Evolutionary conservation across 2,329 filamentous ascomycete genomes (phyloP).

Genomic region (Colletotrichum chlorophyti): DNA sequence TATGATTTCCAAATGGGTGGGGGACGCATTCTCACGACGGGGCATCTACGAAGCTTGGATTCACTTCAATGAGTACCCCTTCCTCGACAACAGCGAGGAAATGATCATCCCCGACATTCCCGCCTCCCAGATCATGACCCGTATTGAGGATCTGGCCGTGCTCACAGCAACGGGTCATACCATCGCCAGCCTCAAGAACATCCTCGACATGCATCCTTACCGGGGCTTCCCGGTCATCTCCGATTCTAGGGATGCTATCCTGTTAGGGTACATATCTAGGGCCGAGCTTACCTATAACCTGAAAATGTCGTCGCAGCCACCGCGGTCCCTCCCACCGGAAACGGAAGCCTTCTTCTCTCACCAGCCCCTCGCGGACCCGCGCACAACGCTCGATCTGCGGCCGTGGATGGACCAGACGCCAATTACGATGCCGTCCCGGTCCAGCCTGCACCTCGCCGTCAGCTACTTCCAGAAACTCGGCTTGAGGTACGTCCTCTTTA

Average conservation of each 20-base stretch:
- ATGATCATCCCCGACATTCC: constrained; percentile 78
- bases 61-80: constrained; percentile 92
- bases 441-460: constrained; percentile 82
- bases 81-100: constrained; percentile 90
- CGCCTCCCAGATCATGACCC: constrained; percentile 89
- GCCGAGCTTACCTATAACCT: constrained; percentile 88
- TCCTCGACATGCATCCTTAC: constrained; percentile 78
- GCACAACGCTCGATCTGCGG: constrained; percentile 81
- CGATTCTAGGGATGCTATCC: constrained; percentile 75
- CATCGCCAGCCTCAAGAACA: constrained; percentile 72
- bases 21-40: constrained; percentile 88
- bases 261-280: constrained; percentile 93
- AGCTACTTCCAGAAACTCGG: constrained; percentile 96
- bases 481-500: constrained; percentile 87
- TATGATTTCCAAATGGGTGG: constrained; percentile 98
- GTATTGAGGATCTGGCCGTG: constrained; percentile 86
- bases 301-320: constrained; percentile 62
- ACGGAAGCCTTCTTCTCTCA: constrained; percentile 87
- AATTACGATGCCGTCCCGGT: constrained; percentile 81
- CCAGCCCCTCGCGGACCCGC: constrained; percentile 80
- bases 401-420: constrained; percentile 99
- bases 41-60: constrained; percentile 99
- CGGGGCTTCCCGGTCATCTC: constrained; percentile 92
- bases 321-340: constrained; percentile 67
- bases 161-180: constrained; percentile 90